Percentiles rank a stretch among this genome's conserved stretches.
Evolutionary conservation across 768 basidiomycete species (phyloP).

Genomic region (Kondoa subrosea): DNA sequence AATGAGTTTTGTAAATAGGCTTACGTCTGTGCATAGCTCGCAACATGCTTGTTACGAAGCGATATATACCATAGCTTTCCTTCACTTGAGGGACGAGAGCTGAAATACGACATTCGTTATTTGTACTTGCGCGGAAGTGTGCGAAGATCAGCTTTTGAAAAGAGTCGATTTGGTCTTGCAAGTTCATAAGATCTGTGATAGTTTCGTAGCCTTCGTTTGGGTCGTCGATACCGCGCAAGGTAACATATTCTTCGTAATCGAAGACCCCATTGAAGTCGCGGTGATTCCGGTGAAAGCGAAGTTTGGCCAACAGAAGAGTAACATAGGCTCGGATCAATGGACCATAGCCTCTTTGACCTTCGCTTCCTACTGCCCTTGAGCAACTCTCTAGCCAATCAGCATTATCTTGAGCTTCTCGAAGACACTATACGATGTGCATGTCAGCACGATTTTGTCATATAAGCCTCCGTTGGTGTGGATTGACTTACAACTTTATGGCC

Average conservation of each 20-base stretch:
- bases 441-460: conserved; percentile 4
- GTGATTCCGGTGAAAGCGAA: conserved; percentile 84
- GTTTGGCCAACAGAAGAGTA: conserved; percentile 82
- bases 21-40: conserved; percentile 86
- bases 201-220: conserved; percentile 99
- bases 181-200: conserved; percentile 86
- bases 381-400: conserved; percentile 98
- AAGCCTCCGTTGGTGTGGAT: background rate
- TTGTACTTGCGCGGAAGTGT: conserved; percentile 72
- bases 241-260: conserved; percentile 97
- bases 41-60: conserved; percentile 97
- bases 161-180: conserved; percentile 97
- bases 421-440: too few species aligned
- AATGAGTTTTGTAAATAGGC: conserved; percentile 28
- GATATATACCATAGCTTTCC: conserved; percentile 97
- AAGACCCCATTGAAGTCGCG: conserved; percentile 98
- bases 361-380: conserved; percentile 63
- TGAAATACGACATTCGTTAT: conserved; percentile 95
- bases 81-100: conserved; percentile 91
- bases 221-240: conserved; percentile 90
- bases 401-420: conserved; percentile 92
- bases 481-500: conserved; percentile 72
- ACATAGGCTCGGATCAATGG: conserved; percentile 88
- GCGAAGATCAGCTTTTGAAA: conserved; percentile 97
- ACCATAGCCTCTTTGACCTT: conserved; percentile 72